A percentile compares a stretch with the other conserved stretches of the same genome.
Conservation (phyloP, 2,329 filamentous ascomycete genomes). For the Aspergillus terreus region DNA sequence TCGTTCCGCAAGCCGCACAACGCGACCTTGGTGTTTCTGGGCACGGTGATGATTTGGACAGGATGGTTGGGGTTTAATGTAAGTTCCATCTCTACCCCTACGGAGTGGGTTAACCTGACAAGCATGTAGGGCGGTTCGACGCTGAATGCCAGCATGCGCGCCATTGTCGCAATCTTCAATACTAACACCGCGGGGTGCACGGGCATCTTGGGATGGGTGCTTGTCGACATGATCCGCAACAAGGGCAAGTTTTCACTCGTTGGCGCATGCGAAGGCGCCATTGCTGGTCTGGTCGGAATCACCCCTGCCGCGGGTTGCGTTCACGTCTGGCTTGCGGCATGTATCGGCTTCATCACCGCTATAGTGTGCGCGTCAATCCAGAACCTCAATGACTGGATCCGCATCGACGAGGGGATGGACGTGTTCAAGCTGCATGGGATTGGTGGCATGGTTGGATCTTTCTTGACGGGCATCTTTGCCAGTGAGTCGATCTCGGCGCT, state of each 20-base stretch:
- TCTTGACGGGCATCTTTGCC: slow-evolving; percentile 58
- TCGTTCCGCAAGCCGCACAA: slow-evolving; percentile 62
- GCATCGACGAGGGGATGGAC: slow-evolving; percentile 57
- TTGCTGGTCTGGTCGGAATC: slow-evolving; percentile 59
- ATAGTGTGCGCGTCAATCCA: slow-evolving; percentile 49
- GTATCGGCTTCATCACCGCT: slow-evolving; percentile 55
- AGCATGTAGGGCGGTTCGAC: slow-evolving; percentile 47
- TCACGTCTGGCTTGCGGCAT: slow-evolving; percentile 50
- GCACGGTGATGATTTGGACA: slow-evolving; percentile 51
- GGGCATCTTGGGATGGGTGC: slow-evolving; percentile 53
- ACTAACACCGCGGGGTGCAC: slow-evolving; percentile 55
- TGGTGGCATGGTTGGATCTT: slow-evolving; percentile 56
- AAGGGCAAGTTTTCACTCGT: slow-evolving; percentile 54
- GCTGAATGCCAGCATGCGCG: slow-evolving; percentile 51
- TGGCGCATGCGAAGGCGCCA: slow-evolving; percentile 56
- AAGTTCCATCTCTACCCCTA: slow-evolving; percentile 2
- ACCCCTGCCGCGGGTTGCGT: slow-evolving; percentile 55
- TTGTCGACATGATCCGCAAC: slow-evolving; percentile 51
- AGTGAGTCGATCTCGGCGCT: slow-evolving; percentile 40
- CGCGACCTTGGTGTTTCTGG: slow-evolving; percentile 68
- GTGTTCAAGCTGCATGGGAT: slow-evolving; percentile 59
- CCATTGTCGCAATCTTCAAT: slow-evolving; percentile 56
- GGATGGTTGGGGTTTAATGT: slow-evolving; percentile 58
- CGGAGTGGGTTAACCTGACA: neutral
- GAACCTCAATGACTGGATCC: slow-evolving; percentile 52